Evolutionary conservation across 2,329 filamentous ascomycete species (phyloP).

Genomic region (Arthrobotrys conoides): DNA sequence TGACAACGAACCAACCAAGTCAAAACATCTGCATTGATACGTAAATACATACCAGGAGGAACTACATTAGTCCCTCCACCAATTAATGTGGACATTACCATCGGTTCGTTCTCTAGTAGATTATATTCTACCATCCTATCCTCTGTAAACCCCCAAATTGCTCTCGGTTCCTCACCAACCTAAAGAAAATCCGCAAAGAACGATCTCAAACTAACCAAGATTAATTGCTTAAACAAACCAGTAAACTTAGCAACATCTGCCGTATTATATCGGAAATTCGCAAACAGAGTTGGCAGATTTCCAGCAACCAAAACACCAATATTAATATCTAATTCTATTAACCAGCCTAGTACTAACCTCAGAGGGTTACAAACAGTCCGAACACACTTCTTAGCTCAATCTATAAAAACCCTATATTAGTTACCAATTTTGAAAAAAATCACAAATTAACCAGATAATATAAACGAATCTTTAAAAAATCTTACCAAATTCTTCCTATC

Average conservation of each 20-base stretch:
- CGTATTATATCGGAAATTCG: too few relatives aligned
- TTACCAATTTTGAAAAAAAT: background rate
- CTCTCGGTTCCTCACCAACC: background rate
- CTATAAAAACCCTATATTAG: conserved; percentile 3
- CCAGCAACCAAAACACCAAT: background rate
- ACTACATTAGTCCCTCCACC: too few relatives aligned
- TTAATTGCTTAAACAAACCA: background rate
- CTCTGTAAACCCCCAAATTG: background rate
- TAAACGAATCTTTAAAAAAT: background rate
- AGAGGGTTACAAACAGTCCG: background rate
- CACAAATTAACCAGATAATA: background rate
- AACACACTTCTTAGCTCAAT: too few relatives aligned
- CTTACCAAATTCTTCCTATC: too few relatives aligned
- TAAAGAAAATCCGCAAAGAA: background rate
- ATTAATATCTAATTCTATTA: background rate
- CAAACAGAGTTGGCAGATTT: background rate
- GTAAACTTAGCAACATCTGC: background rate
- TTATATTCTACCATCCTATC: background rate
- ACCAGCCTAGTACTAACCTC: background rate
- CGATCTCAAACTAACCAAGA: background rate
- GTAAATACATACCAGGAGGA: too few relatives aligned
- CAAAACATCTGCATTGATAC: too few relatives aligned
- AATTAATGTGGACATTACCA: too few relatives aligned
- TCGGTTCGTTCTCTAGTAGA: background rate
- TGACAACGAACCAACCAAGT: too few relatives aligned